These are phyloP conservation scores for Euphorbia pulcherrima DNA, from an alignment of 345 rosid species.

Conservation along the genomic window DNA sequence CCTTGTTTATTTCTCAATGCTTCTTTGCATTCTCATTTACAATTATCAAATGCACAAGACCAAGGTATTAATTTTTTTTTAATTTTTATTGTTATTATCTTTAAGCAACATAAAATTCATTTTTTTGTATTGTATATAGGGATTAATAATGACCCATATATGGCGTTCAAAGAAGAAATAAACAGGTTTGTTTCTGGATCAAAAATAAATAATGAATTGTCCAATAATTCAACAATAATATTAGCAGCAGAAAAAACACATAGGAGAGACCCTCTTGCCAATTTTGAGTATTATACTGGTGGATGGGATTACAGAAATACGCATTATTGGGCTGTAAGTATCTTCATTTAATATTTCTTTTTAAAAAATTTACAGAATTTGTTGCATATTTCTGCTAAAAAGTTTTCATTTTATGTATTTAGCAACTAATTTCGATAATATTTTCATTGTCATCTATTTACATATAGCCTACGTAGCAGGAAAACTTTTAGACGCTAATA, in stretches of 20 bases:
- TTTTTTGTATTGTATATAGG: background rate
- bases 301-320: conserved; percentile 25
- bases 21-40: background rate
- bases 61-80: background rate
- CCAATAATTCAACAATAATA: conserved; percentile 46
- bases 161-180: background rate
- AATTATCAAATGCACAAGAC: background rate
- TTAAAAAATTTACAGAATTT: no score
- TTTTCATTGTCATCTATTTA: no score
- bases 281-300: conserved; percentile 20
- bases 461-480: no score
- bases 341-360: background rate
- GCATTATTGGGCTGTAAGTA: conserved; percentile 29
- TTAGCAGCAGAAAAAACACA: conserved; percentile 69
- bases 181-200: background rate
- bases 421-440: no score
- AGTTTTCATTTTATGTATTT: no score
- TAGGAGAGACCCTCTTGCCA: conserved; percentile 36
- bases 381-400: no score
- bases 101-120: no score
- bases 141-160: background rate
- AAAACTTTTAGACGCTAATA: no score
- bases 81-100: background rate
- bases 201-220: background rate
- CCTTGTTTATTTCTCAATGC: conserved; percentile 1